Base-by-base conservation (phyloP, 192 early-diverging fungal genomes). In the Paraglomus brasilianum region DNA sequence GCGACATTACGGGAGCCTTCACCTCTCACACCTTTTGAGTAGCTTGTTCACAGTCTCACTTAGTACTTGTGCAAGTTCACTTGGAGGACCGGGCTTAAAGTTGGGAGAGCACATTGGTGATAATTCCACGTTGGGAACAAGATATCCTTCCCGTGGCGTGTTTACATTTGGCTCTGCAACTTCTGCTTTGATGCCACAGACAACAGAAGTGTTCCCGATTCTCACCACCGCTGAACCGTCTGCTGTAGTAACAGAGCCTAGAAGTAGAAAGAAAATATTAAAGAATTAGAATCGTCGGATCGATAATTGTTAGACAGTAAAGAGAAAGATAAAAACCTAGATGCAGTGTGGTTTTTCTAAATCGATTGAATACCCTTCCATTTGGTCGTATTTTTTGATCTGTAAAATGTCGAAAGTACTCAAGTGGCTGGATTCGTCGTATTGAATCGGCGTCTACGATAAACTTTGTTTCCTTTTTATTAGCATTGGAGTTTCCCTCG, bases 131-230 rank as follows among this genome's bases (percentile, higher is more conserved):
- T 97, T 98, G 3, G 94, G 91, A 14, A 95, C 92, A 17, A 98
- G 79, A 66, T 87, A 97, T 11, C 96, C 95, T 44, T 85, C 71
- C 48, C 83, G 76, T 17, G 94, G 93, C 1, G 40, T 39, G 45
- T 80, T 82, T 24, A 93, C 74, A 22, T 80, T 78, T 30, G 96
- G 95, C 69, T 91, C 88, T 30, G 92, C 81, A 4, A 96, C 92
- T 78, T 97, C 93, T 19, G 92, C 95, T 75, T 98, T 98, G 59
- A 98, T 88, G 17, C 94, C 96, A 69, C 95, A 97, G 5, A 95
- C 81, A 14, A 94, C 90, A 10, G 89, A 94, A 1, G 94, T 96
- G 40, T 91, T 87, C 38, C 96, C 96, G 9, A 95, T 72, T 40
- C 91, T 83, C 43, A 95, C 90, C 76, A 93, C 89, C 8, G 93